These are phyloP conservation scores for Bruguiera gymnorhiza DNA, from an alignment of 345 rosid genomes.

Conservation along the genomic window DNA sequence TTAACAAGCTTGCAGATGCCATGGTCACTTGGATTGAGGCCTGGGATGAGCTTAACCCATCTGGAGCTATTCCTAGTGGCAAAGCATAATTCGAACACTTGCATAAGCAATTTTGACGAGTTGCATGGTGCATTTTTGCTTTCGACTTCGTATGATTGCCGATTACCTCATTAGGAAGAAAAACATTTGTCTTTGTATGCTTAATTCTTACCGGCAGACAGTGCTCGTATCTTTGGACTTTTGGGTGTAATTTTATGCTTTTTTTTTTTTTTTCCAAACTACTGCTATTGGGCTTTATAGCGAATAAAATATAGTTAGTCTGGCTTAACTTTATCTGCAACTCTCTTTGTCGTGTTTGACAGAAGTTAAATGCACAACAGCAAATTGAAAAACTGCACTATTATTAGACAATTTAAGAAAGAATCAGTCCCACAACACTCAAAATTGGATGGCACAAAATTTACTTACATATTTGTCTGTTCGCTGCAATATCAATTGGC, in stretches of 20 bases:
- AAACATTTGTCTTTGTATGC: conserved; percentile 5
- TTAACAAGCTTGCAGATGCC: conserved; percentile 81
- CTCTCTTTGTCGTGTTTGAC: no score
- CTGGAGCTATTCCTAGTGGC: conserved; percentile 35
- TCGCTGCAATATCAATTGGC: not conserved
- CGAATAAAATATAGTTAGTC: conserved; percentile 2
- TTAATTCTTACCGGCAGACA: not conserved
- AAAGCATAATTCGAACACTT: conserved; percentile 33
- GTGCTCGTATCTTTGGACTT: not conserved
- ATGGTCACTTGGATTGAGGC: conserved; percentile 96
- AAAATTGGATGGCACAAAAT: not conserved
- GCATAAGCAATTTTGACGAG: not conserved
- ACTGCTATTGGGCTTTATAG: conserved; percentile 5
- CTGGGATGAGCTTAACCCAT: conserved; percentile 92
- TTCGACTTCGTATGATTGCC: not conserved
- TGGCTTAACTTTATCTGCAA: not conserved
- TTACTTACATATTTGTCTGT: not conserved
- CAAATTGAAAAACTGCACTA: not conserved
- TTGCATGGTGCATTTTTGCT: not conserved
- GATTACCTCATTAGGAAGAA: not conserved
- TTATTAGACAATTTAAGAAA: not conserved
- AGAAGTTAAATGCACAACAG: no score
- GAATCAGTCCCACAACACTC: not conserved
- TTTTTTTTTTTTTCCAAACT: not conserved
- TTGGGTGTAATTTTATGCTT: conserved; percentile 19